These are phyloP conservation scores for Russula sp. DNA, from an alignment of 768 basidiomycete genomes.

Conservation along the genomic window DNA sequence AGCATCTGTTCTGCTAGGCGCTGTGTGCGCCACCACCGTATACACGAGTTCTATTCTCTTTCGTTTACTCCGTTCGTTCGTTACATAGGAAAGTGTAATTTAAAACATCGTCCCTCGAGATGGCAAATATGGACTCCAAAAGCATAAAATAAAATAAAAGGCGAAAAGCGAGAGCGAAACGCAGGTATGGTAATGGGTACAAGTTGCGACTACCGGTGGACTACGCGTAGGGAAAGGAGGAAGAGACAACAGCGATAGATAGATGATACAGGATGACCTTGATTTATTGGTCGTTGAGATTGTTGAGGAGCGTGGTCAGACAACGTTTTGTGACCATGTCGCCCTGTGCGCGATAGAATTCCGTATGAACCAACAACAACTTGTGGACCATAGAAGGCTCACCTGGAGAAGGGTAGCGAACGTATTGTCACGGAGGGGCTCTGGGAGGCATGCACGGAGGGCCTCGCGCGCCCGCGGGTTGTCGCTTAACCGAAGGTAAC, in stretches of 20 bases:
- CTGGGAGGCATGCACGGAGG: constrained; percentile 88
- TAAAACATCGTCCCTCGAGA: constrained; percentile 16
- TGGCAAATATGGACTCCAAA: constrained; percentile 17
- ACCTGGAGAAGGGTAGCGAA: constrained; percentile 90
- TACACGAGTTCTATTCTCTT: constrained; percentile 5
- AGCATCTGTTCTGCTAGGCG: neutral
- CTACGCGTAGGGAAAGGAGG: constrained; percentile 1
- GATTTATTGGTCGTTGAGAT: constrained; percentile 53
- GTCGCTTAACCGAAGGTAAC: constrained; percentile 92
- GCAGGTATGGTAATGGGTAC: constrained; percentile 20
- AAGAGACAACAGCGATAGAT: neutral
- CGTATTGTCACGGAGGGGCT: constrained; percentile 89
- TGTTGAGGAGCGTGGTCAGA: constrained; percentile 82
- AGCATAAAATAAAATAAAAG: neutral
- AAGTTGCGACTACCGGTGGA: constrained; percentile 17
- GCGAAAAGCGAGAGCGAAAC: constrained; percentile 5
- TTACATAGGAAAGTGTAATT: constrained; percentile 21
- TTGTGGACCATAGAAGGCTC: constrained; percentile 17
- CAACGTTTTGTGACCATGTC: constrained; percentile 98
- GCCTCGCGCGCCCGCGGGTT: constrained; percentile 95
- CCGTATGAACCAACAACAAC: neutral
- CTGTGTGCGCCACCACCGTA: neutral
- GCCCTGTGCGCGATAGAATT: constrained; percentile 42
- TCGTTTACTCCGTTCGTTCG: constrained; percentile 15
- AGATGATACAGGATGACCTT: constrained; percentile 6